A percentile compares a stretch with the other conserved stretches of the same genome.
Evolutionary conservation across 176 grass and related monocot genomes (phyloP).

Genomic region (Phyllostachys edulis): DNA sequence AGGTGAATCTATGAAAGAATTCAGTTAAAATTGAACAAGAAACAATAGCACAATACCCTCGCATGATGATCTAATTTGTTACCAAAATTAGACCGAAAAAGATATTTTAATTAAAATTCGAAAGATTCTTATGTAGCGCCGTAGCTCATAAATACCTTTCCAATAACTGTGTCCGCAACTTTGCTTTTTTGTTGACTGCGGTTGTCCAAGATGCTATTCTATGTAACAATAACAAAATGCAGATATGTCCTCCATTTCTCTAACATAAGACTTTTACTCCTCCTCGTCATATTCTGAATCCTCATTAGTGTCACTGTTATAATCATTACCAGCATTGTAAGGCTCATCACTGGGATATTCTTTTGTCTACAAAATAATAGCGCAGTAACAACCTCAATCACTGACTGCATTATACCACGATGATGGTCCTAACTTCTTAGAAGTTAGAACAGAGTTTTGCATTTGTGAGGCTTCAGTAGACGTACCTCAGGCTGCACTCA

Average conservation of each 20-base stretch:
- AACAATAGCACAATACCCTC: not conserved
- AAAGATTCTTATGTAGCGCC: not conserved
- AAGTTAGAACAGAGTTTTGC: too few relatives aligned
- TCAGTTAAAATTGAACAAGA: not conserved
- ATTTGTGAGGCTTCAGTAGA: too few relatives aligned
- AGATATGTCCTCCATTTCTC: too few relatives aligned
- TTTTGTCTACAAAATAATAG: too few relatives aligned
- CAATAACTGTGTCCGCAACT: constrained; percentile 90
- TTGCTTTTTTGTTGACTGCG: constrained; percentile 93
- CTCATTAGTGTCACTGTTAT: too few relatives aligned
- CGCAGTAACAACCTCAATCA: too few relatives aligned
- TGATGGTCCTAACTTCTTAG: too few relatives aligned
- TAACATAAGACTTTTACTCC: too few relatives aligned
- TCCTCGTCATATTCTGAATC: too few relatives aligned
- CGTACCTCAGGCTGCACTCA: too few relatives aligned
- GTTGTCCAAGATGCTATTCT: constrained; percentile 99
- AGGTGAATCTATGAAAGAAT: not conserved
- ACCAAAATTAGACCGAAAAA: not conserved
- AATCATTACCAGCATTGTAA: too few relatives aligned
- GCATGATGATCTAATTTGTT: not conserved
- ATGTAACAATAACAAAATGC: constrained; percentile 1
- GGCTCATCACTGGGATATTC: too few relatives aligned
- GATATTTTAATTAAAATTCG: not conserved
- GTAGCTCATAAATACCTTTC: constrained; percentile 62
- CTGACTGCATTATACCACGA: not conserved